Evolutionary conservation across 2,329 filamentous ascomycete species (phyloP).

Genomic region (Colletotrichum costaricense): DNA sequence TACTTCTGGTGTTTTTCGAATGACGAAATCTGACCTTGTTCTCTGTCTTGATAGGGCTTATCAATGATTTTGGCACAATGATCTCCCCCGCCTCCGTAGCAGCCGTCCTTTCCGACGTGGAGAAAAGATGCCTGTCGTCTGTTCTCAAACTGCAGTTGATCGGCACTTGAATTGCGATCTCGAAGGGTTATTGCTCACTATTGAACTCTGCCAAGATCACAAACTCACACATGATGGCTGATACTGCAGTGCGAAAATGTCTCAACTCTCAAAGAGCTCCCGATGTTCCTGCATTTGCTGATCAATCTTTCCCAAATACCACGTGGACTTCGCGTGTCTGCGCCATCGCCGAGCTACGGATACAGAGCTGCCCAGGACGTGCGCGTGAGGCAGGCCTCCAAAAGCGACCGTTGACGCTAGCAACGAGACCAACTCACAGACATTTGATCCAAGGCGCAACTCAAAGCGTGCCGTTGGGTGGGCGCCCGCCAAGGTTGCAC

Average conservation of each 20-base stretch:
- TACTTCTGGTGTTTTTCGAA: not conserved
- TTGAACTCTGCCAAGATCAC: not conserved
- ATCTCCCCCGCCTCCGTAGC: not conserved
- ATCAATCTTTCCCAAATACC: not conserved
- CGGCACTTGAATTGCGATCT: not conserved
- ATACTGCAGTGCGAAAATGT: not conserved
- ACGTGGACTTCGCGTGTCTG: not conserved
- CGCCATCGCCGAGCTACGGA: not conserved
- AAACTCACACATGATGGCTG: not conserved
- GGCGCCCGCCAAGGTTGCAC: not conserved
- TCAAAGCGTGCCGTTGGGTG: not conserved
- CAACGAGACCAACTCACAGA: not conserved
- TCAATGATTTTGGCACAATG: not conserved
- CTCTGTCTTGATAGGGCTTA: not conserved
- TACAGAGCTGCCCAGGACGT: not conserved
- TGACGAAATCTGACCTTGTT: not conserved
- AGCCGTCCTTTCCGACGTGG: not conserved
- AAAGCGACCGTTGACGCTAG: not conserved
- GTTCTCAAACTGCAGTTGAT: not conserved
- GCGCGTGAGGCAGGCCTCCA: not conserved
- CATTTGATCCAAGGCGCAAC: not conserved
- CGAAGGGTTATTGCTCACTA: not conserved
- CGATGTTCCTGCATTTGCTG: not conserved
- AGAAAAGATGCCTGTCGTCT: not conserved
- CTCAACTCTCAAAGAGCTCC: not conserved